Conservation (phyloP, 257 asterid genomes). For the Nicotiana paniculata region DNA sequence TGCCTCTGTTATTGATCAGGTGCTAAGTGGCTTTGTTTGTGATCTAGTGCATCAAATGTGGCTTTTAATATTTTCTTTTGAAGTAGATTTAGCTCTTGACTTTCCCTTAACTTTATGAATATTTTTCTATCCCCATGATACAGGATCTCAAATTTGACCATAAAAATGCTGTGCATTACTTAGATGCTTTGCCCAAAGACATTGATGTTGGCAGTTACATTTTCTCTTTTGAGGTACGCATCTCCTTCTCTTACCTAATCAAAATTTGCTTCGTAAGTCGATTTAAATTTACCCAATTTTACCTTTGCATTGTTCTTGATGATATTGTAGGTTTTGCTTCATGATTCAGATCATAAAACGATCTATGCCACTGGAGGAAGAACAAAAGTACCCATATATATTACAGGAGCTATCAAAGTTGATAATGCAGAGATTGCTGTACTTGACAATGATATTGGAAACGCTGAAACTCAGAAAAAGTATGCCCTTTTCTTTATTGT, state of each 20-base stretch:
- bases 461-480: slow-evolving; percentile 65
- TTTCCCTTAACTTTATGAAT: not conserved
- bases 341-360: slow-evolving; percentile 66
- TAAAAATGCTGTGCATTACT: slow-evolving; percentile 48
- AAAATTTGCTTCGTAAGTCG: not conserved
- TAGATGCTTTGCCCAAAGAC: slow-evolving; percentile 59
- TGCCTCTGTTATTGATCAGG: slow-evolving; percentile 81
- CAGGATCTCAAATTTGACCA: slow-evolving; percentile 78
- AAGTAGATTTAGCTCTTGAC: not conserved
- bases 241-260: not conserved
- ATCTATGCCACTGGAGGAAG: slow-evolving; percentile 84
- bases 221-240: slow-evolving; percentile 76
- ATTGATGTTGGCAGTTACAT: slow-evolving; percentile 67
- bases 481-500: slow-evolving; percentile 24
- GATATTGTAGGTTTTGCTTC: slow-evolving; percentile 52
- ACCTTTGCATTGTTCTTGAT: slow-evolving; percentile 1
- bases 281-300: not conserved
- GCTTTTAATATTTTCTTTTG: not conserved
- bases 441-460: slow-evolving; percentile 83
- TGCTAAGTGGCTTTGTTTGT: slow-evolving; percentile 19
- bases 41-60: slow-evolving; percentile 14
- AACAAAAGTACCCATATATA: slow-evolving; percentile 56
- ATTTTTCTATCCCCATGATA: slow-evolving; percentile 20
- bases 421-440: slow-evolving; percentile 63
- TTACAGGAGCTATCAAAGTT: slow-evolving; percentile 63